phyloP scores from a whole-genome alignment of 768 basidiomycete genomes.

The Ramaria rubella region DNA sequence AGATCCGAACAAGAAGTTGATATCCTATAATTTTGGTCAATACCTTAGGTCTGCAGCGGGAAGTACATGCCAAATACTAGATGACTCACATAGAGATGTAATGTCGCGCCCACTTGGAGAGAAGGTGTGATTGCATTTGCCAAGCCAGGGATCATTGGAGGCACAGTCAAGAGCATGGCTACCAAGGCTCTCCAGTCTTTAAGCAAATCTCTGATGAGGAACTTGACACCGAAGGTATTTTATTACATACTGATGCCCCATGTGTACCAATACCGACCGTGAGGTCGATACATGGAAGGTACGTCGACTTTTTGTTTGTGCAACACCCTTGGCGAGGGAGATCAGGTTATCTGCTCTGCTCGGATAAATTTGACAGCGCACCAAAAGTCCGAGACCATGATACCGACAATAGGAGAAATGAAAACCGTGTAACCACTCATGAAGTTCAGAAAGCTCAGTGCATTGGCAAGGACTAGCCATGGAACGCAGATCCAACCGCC shows the following conservation, averaged over 20 bases:
- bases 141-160: slow-evolving; percentile 71
- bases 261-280: slow-evolving; percentile 73
- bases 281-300: slow-evolving; percentile 75
- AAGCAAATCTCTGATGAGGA: background rate
- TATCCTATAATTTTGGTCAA: slow-evolving; percentile 1
- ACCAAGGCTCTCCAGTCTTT: slow-evolving; percentile 66
- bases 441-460: slow-evolving; percentile 65
- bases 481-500: slow-evolving; percentile 84
- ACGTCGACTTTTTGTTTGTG: slow-evolving; percentile 69
- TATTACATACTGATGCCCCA: slow-evolving; percentile 56
- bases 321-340: slow-evolving; percentile 66
- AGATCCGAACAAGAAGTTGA: slow-evolving; percentile 16
- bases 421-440: slow-evolving; percentile 85
- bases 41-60: background rate
- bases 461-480: slow-evolving; percentile 74
- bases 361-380: background rate
- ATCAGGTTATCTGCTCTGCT: background rate
- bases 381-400: slow-evolving; percentile 45
- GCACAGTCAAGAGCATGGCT: slow-evolving; percentile 60
- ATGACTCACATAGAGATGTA: slow-evolving; percentile 51
- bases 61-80: background rate
- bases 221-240: background rate
- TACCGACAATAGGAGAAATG: slow-evolving; percentile 76
- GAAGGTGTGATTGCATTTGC: slow-evolving; percentile 63
- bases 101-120: slow-evolving; percentile 53